These are phyloP conservation scores for Rubroshorea leprosula DNA, from an alignment of 345 rosid genomes.

Conservation along the genomic window DNA sequence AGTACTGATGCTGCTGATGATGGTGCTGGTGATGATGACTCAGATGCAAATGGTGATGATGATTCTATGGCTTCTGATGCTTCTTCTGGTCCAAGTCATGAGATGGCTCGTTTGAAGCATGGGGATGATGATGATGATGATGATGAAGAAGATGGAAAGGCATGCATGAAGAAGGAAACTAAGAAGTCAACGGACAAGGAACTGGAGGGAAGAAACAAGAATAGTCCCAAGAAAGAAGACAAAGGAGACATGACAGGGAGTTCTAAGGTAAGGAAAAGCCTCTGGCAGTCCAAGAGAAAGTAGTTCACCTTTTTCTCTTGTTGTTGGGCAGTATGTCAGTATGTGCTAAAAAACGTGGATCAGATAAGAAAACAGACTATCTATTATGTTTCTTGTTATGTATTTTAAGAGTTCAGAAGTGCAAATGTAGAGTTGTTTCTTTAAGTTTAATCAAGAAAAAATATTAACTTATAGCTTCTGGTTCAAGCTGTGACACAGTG, in stretches of 20 bases:
- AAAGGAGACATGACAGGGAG: slow-evolving; percentile 15
- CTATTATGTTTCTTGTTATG: not conserved
- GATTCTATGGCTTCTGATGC: slow-evolving; percentile 78
- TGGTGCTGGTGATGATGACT: slow-evolving; percentile 21
- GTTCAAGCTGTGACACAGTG: no score
- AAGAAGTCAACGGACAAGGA: slow-evolving; percentile 12
- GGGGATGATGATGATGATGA: not conserved
- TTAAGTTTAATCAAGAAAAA: no score
- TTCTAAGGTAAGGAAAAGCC: slow-evolving; percentile 35
- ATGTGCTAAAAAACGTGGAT: not conserved
- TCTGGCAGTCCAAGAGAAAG: slow-evolving; percentile 27
- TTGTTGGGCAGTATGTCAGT: not conserved
- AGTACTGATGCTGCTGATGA: slow-evolving; percentile 10
- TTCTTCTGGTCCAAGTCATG: slow-evolving; percentile 51
- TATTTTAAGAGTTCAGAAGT: not conserved
- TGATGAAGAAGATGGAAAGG: slow-evolving; percentile 5
- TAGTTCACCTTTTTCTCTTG: not conserved
- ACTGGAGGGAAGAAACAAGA: slow-evolving; percentile 7
- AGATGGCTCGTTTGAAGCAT: slow-evolving; percentile 19
- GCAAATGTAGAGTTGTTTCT: not conserved
- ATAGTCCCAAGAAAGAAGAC: slow-evolving; percentile 5
- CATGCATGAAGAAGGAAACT: slow-evolving; percentile 5
- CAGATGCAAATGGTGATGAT: slow-evolving; percentile 17
- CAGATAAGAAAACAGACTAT: not conserved
- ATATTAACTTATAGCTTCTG: not conserved